These are phyloP conservation scores for Yamadazyma takamatsuzukensis DNA, from an alignment of 805 yeast species.

Conservation along the genomic window DNA sequence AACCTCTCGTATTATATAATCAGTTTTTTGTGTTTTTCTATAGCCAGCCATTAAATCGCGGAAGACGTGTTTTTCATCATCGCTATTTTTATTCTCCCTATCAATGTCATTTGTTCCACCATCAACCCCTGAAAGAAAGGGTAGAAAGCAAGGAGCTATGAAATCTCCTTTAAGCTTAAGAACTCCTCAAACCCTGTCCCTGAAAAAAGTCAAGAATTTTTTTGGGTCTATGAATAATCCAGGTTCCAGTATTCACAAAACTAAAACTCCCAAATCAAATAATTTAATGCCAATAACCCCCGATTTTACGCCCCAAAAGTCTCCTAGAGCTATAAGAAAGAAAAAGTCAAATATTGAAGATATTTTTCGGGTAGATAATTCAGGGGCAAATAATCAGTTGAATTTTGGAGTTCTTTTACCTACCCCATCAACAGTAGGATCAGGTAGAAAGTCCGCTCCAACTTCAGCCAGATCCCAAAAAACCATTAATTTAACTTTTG, in stretches of 20 bases:
- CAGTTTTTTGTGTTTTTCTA: too few species aligned
- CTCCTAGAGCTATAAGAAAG: slow-evolving; percentile 9
- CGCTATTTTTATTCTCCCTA: too few species aligned
- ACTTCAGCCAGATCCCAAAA: slow-evolving; percentile 6
- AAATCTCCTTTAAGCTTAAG: slow-evolving; percentile 6
- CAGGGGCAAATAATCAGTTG: not conserved
- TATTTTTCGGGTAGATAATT: slow-evolving; percentile 5
- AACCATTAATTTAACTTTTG: slow-evolving; percentile 14
- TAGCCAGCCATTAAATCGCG: too few species aligned
- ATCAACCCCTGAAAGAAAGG: slow-evolving; percentile 8
- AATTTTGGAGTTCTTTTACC: slow-evolving; percentile 29
- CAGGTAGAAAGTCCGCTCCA: slow-evolving; percentile 25
- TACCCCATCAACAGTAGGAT: slow-evolving; percentile 35
- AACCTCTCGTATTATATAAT: too few species aligned
- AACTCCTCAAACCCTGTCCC: slow-evolving; percentile 8
- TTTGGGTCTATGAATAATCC: slow-evolving; percentile 1
- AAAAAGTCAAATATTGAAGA: slow-evolving; percentile 8
- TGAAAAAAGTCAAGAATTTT: slow-evolving; percentile 4
- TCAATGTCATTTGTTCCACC: slow-evolving; percentile 8
- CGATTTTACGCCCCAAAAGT: slow-evolving; percentile 14
- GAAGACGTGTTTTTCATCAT: too few species aligned
- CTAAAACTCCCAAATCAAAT: slow-evolving; percentile 5
- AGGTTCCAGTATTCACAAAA: not conserved
- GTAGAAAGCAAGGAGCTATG: slow-evolving; percentile 1
- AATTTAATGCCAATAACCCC: slow-evolving; percentile 16